Evolutionary conservation across 2,329 filamentous ascomycete species (phyloP), one percentile per base, ranked within the genome.

Genomic region (Aspergillus glaucus): DNA sequence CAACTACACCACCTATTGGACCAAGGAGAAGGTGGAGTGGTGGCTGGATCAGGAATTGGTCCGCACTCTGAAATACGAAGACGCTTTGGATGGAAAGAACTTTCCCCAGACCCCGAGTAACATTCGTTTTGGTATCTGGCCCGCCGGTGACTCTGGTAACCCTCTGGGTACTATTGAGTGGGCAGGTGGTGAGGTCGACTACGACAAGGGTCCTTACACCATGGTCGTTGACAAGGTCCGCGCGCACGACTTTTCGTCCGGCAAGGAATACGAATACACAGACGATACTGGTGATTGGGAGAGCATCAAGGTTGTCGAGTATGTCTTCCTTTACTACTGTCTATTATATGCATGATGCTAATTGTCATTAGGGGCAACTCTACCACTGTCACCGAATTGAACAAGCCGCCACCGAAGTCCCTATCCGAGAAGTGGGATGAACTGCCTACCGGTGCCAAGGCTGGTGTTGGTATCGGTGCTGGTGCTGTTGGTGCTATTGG

Each of bases 41-140:
- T 77, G 73, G 60, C 76, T 88, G 52, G 81, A 89, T 58, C 81
- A 75, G 61, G 65, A 66, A 3, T 63, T 77, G 45, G 73, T 87
- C 48, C 84, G 86, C 57, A 81, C 79, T 24, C 72, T 89, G 45
- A 75, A 71, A 50, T 79, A 79, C 54, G 71, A 70, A 10, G 78
- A 86, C 21, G 79, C 81, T 43, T 63, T 77, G 59, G 72, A 72
- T 39, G 80, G 78, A 47, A 66, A 70, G 48, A 77, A 78, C 55
- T 88, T 81, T 71, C 86, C 86, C 32, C 85, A 89, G 72, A 87
- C 85, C 3, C 86, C 86, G 43, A 84, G 85, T 78, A 82, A 84
- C 66, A 67, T 88, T 59, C 85, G 84, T 67, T 68, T 88, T 39
- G 85, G 86, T 51, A 77, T 79, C 52, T 87, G 85, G 84, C 79